Evolutionary conservation across 495 filamentous ascomycete genomes (phyloP).

Genomic region (Aspergillus biplanus): DNA sequence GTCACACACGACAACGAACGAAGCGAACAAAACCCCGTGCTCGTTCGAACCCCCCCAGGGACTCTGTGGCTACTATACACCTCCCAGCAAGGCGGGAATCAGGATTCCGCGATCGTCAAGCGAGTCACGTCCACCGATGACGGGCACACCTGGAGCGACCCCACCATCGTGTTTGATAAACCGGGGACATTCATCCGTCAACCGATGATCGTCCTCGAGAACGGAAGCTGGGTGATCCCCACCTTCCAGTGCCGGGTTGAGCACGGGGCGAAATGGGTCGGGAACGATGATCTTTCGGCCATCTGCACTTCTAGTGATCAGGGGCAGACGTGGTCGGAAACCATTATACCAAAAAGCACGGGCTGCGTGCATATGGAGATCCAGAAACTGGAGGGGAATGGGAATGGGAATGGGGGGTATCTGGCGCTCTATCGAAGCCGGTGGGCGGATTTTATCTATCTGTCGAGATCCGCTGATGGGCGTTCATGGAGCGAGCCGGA

Average conservation of each 20-base stretch:
- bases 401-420: constrained; percentile 17
- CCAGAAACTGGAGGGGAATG: constrained; percentile 18
- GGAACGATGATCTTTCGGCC: constrained; percentile 31
- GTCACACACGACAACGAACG: constrained; percentile 31
- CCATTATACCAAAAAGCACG: constrained; percentile 25
- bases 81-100: constrained; percentile 30
- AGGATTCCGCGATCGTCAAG: constrained; percentile 33
- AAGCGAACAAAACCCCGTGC: constrained; percentile 33
- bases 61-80: constrained; percentile 31
- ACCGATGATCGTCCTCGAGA: constrained; percentile 22
- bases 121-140: constrained; percentile 21
- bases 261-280: constrained; percentile 27
- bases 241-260: constrained; percentile 33
- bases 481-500: constrained; percentile 28
- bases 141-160: constrained; percentile 24
- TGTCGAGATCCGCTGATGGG: constrained; percentile 27
- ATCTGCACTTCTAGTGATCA: constrained; percentile 27
- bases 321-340: constrained; percentile 27
- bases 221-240: constrained; percentile 26
- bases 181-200: constrained; percentile 31
- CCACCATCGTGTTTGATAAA: constrained; percentile 25
- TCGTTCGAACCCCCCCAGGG: constrained; percentile 27
- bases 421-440: constrained; percentile 30
- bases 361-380: constrained; percentile 34
- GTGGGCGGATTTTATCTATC: constrained; percentile 30